Conservation (phyloP, 257 asterid genomes). For the Linaria vulgaris region DNA sequence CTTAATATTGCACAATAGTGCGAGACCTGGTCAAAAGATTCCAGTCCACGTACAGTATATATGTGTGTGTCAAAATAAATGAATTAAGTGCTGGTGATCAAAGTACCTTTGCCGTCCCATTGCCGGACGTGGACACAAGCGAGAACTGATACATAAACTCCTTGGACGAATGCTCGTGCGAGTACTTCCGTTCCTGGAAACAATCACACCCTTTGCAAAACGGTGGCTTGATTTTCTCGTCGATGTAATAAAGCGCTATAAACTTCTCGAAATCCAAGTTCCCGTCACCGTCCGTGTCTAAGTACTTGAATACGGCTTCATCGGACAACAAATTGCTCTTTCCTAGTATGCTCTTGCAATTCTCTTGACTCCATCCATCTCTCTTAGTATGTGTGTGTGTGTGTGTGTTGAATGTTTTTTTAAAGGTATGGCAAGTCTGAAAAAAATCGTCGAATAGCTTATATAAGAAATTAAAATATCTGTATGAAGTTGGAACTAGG, state of each 20-base stretch:
- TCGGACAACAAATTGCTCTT: conserved; percentile 7
- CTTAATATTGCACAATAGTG: too few relatives aligned
- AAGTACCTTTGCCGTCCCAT: background rate
- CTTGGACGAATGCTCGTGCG: conserved; percentile 28
- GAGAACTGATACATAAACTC: conserved; percentile 31
- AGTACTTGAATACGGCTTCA: conserved; percentile 25
- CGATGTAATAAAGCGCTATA: conserved; percentile 33
- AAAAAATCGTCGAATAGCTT: too few relatives aligned
- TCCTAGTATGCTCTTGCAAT: conserved; percentile 32
- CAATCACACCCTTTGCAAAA: conserved; percentile 29
- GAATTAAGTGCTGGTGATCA: too few relatives aligned
- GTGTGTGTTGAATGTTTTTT: too few relatives aligned
- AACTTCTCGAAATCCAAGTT: conserved; percentile 25
- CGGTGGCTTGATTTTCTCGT: conserved; percentile 6
- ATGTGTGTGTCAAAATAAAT: too few relatives aligned
- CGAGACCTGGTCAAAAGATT: too few relatives aligned
- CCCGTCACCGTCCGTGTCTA: conserved; percentile 33
- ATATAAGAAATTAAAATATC: too few relatives aligned
- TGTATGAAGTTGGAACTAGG: too few relatives aligned
- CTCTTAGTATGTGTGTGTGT: background rate
- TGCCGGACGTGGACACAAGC: background rate
- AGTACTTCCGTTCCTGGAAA: background rate
- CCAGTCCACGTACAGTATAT: too few relatives aligned
- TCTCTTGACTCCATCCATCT: conserved; percentile 33
- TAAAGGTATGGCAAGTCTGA: too few relatives aligned